A percentile compares a stretch with the other conserved stretches of the same genome.
Conservation (phyloP, 1,284 basidiomycete genomes). For the Cystobasidiaceae sp. region DNA sequence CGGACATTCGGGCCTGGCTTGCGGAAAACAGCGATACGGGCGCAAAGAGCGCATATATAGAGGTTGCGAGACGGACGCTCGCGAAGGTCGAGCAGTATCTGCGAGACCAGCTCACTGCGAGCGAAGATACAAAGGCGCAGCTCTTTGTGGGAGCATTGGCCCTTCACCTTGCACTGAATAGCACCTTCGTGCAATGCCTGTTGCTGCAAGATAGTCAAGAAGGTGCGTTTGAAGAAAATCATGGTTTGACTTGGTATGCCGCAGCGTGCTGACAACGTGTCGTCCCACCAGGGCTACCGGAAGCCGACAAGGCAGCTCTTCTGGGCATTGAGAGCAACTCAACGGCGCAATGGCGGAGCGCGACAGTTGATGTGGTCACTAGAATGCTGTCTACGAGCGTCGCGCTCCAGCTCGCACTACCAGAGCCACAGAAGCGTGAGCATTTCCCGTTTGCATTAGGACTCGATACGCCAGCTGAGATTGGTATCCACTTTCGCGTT, state of each 20-base stretch:
- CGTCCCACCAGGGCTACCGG: neutral
- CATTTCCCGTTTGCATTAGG: neutral
- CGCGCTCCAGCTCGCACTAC: neutral
- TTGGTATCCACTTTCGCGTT: neutral
- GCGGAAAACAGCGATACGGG: neutral
- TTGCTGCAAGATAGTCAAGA: slow-evolving; percentile 2
- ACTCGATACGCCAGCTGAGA: neutral
- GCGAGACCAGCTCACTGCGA: neutral
- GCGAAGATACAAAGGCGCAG: neutral
- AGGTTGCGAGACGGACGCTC: neutral
- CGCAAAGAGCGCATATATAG: neutral
- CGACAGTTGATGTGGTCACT: neutral
- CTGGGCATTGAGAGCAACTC: slow-evolving; percentile 1
- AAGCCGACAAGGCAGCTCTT: neutral
- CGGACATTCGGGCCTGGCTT: slow-evolving; percentile 16
- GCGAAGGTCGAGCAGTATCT: neutral
- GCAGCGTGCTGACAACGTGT: too few species aligned
- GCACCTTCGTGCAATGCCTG: slow-evolving; percentile 6
- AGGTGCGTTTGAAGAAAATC: too few species aligned
- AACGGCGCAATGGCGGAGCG: neutral
- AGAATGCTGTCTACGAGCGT: neutral
- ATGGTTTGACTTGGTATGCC: too few species aligned
- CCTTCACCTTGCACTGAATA: slow-evolving; percentile 13
- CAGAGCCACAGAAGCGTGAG: neutral
- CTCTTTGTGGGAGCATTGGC: slow-evolving; percentile 18